These are phyloP conservation scores for Nectriaceae sp. DNA, from an alignment of 2,329 filamentous ascomycete genomes.

Conservation along the genomic window DNA sequence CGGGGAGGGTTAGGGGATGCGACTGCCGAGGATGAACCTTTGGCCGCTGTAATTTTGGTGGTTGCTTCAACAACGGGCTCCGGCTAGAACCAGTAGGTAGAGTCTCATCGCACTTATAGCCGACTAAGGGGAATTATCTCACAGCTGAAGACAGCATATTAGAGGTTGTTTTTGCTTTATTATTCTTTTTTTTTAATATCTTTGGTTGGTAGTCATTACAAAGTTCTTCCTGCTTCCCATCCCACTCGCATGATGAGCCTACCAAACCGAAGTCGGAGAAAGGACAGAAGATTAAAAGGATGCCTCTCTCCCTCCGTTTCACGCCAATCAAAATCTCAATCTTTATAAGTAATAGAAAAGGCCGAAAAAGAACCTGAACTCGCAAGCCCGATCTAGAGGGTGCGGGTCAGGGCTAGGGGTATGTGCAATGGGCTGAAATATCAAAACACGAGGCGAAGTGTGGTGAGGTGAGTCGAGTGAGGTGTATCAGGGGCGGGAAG, in stretches of 20 bases:
- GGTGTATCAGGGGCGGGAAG: constrained; percentile 3
- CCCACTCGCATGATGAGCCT: background rate
- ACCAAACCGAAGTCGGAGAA: background rate
- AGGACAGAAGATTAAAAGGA: background rate
- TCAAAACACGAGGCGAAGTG: constrained; percentile 13
- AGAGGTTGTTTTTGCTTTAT: constrained; percentile 5
- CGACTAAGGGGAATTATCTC: too few species aligned
- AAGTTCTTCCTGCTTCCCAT: constrained; percentile 4
- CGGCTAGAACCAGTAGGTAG: too few species aligned
- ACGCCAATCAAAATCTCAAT: constrained; percentile 10
- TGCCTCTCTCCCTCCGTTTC: background rate
- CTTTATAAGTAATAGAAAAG: constrained; percentile 16
- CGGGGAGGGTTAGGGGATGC: too few species aligned
- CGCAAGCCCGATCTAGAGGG: constrained; percentile 13
- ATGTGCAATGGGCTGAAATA: constrained; percentile 23
- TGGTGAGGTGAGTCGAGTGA: constrained; percentile 10
- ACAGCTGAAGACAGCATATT: background rate
- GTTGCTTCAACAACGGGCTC: too few species aligned
- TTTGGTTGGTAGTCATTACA: constrained; percentile 16
- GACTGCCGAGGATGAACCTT: too few species aligned
- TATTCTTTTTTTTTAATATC: constrained; percentile 10
- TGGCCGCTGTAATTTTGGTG: too few species aligned
- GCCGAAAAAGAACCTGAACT: constrained; percentile 12
- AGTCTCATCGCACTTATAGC: too few species aligned
- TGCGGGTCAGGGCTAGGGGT: constrained; percentile 14